Conservation (phyloP, 1,284 basidiomycete genomes). For the Athelia psychrophila region DNA sequence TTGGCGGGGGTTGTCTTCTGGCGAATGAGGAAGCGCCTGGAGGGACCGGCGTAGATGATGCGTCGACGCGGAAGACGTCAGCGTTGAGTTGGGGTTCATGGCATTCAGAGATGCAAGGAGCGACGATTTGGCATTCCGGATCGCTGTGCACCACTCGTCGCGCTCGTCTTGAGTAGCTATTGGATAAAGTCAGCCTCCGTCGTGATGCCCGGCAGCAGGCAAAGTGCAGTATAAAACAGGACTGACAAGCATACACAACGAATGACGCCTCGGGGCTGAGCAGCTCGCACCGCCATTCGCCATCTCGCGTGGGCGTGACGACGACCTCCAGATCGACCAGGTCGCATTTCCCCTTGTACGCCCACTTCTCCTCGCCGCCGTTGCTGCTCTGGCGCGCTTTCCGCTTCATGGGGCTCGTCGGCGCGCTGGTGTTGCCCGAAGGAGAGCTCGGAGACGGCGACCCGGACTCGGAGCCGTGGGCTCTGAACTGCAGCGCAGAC, state of each 20-base stretch:
- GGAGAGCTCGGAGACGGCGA: neutral
- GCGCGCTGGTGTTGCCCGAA: conserved; percentile 21
- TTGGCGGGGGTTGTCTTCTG: conserved; percentile 42
- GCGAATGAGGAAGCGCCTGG: conserved; percentile 69
- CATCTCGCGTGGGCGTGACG: conserved; percentile 43
- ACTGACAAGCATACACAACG: conserved; percentile 67
- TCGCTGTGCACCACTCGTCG: conserved; percentile 66
- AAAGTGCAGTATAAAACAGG: neutral
- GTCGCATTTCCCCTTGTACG: conserved; percentile 64
- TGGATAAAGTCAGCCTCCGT: neutral
- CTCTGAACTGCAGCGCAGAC: conserved; percentile 6
- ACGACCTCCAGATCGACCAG: conserved; percentile 80
- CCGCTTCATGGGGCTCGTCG: conserved; percentile 27
- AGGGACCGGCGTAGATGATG: conserved; percentile 69
- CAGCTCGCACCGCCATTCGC: conserved; percentile 63
- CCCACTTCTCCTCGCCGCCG: conserved; percentile 50
- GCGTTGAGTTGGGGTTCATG: conserved; percentile 73
- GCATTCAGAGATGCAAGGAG: conserved; percentile 64
- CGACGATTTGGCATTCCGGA: conserved; percentile 72
- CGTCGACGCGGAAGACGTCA: conserved; percentile 73
- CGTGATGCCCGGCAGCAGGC: conserved; percentile 2
- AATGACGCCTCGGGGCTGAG: conserved; percentile 78
- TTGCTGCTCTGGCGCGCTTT: conserved; percentile 37
- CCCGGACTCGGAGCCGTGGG: neutral
- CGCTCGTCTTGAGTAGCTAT: conserved; percentile 56